Conservation (phyloP, 2,329 filamentous ascomycete species). For the Westerdykella sp. region DNA sequence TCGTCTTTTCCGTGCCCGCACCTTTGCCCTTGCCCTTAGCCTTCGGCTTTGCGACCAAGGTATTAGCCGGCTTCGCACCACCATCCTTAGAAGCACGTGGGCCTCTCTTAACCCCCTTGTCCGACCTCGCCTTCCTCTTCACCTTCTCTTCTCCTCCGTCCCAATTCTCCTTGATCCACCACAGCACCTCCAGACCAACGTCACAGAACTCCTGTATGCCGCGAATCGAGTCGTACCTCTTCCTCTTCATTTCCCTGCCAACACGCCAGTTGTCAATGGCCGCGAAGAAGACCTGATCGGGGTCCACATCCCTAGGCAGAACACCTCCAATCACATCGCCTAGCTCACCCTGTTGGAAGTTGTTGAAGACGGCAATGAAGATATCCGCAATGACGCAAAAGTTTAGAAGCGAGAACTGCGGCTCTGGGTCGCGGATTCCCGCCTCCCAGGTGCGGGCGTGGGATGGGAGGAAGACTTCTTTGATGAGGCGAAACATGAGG, state of each 20-base stretch:
- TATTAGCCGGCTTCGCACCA: too few relatives aligned
- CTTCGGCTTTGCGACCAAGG: too few relatives aligned
- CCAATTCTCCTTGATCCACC: conserved; percentile 26
- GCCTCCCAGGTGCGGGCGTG: conserved; percentile 5
- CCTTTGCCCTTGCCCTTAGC: too few relatives aligned
- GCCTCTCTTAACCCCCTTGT: conserved; percentile 15
- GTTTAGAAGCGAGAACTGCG: conserved; percentile 22
- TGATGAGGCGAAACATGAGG: conserved; percentile 22
- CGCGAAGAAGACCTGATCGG: conserved; percentile 29
- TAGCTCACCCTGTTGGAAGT: conserved; percentile 17
- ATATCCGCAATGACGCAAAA: conserved; percentile 31
- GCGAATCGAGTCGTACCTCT: conserved; percentile 14
- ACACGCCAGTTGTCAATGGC: conserved; percentile 29
- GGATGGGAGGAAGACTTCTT: conserved; percentile 23
- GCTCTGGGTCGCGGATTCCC: conserved; percentile 13
- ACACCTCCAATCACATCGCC: background rate
- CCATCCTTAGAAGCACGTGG: conserved; percentile 3
- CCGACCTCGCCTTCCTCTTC: conserved; percentile 8
- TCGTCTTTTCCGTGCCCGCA: too few relatives aligned
- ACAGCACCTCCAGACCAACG: conserved; percentile 24
- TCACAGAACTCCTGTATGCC: conserved; percentile 32
- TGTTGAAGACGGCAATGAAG: conserved; percentile 23
- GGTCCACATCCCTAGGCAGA: conserved; percentile 5
- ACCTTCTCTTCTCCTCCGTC: conserved; percentile 5
- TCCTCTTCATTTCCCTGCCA: conserved; percentile 12